Conservation (phyloP, 441 rosid genomes). For the Biscutella laevigata region DNA sequence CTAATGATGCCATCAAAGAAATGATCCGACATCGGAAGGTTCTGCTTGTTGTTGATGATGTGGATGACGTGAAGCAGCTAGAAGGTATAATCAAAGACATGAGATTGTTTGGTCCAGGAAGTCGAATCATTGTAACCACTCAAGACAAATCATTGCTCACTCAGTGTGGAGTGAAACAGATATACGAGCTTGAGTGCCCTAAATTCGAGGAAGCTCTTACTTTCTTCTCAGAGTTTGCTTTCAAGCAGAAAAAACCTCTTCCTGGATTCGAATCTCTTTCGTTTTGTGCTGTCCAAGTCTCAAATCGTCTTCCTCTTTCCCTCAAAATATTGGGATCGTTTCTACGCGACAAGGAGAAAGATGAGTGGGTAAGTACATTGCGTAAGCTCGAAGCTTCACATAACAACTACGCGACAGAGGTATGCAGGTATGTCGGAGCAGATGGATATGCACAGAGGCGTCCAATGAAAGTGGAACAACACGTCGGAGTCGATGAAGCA, state of each 20-base stretch:
- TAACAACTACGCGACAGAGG: slow-evolving; percentile 2
- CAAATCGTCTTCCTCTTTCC: slow-evolving; percentile 22
- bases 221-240: slow-evolving; percentile 19
- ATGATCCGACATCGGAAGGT: slow-evolving; percentile 11
- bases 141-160: slow-evolving; percentile 18
- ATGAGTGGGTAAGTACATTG: slow-evolving; percentile 1
- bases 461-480: not conserved
- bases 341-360: not conserved
- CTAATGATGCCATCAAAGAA: not conserved
- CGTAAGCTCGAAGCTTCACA: slow-evolving; percentile 3
- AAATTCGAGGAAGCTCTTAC: slow-evolving; percentile 21
- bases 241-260: not conserved
- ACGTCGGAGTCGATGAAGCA: not conserved
- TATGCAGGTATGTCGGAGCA: not conserved
- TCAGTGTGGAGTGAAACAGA: not conserved
- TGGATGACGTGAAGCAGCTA: slow-evolving; percentile 1
- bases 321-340: slow-evolving; percentile 21
- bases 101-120: slow-evolving; percentile 25
- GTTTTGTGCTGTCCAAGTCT: not conserved
- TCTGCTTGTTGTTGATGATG: slow-evolving; percentile 24
- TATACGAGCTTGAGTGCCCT: too few species aligned
- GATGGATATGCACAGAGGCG: not conserved
- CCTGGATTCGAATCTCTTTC: not conserved
- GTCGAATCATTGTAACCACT: slow-evolving; percentile 26
- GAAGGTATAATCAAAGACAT: not conserved